These are phyloP conservation scores for Xylariaceae sp. DNA, from an alignment of 2,329 filamentous ascomycete genomes.

Conservation along the genomic window DNA sequence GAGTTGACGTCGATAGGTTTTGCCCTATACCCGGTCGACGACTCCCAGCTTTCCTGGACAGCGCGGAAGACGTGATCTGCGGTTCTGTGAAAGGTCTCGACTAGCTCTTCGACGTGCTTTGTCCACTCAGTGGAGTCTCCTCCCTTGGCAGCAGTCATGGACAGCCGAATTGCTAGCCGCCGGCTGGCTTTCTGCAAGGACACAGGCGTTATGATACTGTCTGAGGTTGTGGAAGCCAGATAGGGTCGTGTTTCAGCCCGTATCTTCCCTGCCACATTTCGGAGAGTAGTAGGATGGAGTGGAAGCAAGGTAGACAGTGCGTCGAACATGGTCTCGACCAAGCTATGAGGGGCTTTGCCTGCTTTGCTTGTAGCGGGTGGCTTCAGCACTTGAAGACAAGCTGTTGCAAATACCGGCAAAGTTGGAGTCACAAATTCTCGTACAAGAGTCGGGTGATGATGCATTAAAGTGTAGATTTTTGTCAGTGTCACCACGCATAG, in stretches of 20 bases:
- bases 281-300: slow-evolving; percentile 79
- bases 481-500: slow-evolving; percentile 73
- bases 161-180: slow-evolving; percentile 65
- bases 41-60: slow-evolving; percentile 78
- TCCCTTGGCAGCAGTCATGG: slow-evolving; percentile 78
- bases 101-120: slow-evolving; percentile 56
- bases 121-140: slow-evolving; percentile 75
- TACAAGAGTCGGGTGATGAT: slow-evolving; percentile 76
- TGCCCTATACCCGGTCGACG: slow-evolving; percentile 49
- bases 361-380: slow-evolving; percentile 36
- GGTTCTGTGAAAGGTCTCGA: slow-evolving; percentile 65
- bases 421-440: slow-evolving; percentile 85
- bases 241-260: slow-evolving; percentile 55
- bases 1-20: slow-evolving; percentile 42
- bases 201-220: slow-evolving; percentile 44
- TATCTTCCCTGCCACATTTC: slow-evolving; percentile 69
- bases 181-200: slow-evolving; percentile 56
- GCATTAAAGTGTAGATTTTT: slow-evolving; percentile 78
- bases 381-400: slow-evolving; percentile 65
- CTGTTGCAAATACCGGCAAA: slow-evolving; percentile 67
- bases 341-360: slow-evolving; percentile 39
- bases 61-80: slow-evolving; percentile 75
- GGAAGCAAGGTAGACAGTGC: slow-evolving; percentile 69
- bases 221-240: slow-evolving; percentile 61
- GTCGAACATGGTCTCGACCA: slow-evolving; percentile 66